Evolutionary conservation across 345 rosid genomes (phyloP).

Genomic region (Dimocarpus longan): DNA sequence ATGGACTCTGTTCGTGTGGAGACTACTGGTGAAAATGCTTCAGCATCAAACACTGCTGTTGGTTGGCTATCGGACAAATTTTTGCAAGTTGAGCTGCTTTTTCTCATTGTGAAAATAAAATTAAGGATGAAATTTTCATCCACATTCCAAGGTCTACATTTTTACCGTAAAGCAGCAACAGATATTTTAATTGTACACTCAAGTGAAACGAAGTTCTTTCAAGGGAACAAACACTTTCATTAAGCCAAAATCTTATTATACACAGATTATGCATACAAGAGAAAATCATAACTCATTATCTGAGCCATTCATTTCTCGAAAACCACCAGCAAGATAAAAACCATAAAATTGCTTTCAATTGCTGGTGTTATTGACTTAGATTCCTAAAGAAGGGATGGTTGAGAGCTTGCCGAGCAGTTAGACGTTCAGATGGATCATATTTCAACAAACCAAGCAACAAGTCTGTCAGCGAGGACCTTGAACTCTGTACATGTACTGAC

Average conservation of each 20-base stretch:
- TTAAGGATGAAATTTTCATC: no score
- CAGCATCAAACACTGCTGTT: no score
- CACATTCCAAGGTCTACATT: no score
- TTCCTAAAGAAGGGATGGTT: constrained; percentile 65
- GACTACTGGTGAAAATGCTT: constrained; percentile 58
- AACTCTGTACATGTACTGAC: constrained; percentile 46
- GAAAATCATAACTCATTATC: background rate
- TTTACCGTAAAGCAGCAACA: no score
- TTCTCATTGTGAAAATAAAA: no score
- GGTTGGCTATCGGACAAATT: no score
- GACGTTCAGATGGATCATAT: constrained; percentile 73
- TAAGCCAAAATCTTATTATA: background rate
- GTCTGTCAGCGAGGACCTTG: constrained; percentile 49
- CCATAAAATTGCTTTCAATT: background rate
- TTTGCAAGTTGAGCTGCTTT: background rate
- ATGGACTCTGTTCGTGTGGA: constrained; percentile 68
- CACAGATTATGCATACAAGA: constrained; percentile 4
- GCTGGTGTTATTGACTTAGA: constrained; percentile 27
- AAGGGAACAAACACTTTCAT: background rate
- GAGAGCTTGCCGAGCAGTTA: constrained; percentile 71
- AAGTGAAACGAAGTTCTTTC: background rate
- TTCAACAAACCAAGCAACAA: constrained; percentile 61
- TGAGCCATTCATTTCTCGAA: background rate
- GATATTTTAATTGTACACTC: background rate
- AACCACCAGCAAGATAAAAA: background rate